These are phyloP conservation scores for Psilocybe mexicana DNA, from an alignment of 1,284 basidiomycete genomes.

Conservation along the genomic window DNA sequence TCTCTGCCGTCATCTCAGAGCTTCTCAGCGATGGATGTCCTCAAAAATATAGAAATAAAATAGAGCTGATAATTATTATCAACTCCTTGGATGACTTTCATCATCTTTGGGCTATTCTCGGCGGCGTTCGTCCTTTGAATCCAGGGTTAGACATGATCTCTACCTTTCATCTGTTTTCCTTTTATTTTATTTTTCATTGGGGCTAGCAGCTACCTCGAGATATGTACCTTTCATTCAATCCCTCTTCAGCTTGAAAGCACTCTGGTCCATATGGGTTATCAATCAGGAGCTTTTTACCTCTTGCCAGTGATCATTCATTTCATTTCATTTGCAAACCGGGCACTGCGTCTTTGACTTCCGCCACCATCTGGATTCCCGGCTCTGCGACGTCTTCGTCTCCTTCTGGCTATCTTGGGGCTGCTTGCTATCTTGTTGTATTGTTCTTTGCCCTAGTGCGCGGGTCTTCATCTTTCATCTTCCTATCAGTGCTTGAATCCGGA, in stretches of 20 bases:
- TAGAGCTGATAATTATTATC: too few relatives aligned
- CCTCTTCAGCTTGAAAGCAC: background rate
- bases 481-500: too few relatives aligned
- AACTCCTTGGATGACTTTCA: too few relatives aligned
- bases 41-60: too few relatives aligned
- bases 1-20: too few relatives aligned
- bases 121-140: too few relatives aligned
- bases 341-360: background rate
- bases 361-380: background rate
- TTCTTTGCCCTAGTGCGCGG: background rate
- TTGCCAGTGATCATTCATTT: background rate
- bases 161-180: slow-evolving; percentile 2
- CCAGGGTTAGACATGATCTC: slow-evolving; percentile 10
- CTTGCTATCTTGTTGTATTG: background rate
- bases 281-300: background rate
- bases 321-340: slow-evolving; percentile 1
- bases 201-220: too few relatives aligned
- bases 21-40: slow-evolving; percentile 2
- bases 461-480: too few relatives aligned
- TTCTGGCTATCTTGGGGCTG: slow-evolving; percentile 1
- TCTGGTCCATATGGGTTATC: slow-evolving; percentile 1
- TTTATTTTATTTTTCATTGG: background rate
- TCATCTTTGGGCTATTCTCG: too few relatives aligned
- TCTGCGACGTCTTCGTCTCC: slow-evolving; percentile 2
- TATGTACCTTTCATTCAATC: too few relatives aligned